phyloP scores from a whole-genome alignment of 2,329 filamentous ascomycete genomes.

The Cyphellophora attinorum region DNA sequence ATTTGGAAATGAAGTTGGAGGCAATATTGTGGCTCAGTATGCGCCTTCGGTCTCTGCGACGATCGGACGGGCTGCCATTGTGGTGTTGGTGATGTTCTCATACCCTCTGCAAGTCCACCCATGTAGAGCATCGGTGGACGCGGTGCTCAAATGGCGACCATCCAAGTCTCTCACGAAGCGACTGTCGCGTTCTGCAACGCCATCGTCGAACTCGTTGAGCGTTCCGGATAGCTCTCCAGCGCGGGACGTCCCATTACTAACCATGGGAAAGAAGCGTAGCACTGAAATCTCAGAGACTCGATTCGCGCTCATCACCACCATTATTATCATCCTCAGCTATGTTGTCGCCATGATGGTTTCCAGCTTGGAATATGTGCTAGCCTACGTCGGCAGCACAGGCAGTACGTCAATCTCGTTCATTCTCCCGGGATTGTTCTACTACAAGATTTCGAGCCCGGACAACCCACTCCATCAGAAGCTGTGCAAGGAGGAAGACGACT shows the following conservation, averaged over 20 bases:
- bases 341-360: constrained; percentile 82
- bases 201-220: constrained; percentile 19
- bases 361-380: constrained; percentile 80
- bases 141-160: constrained; percentile 87
- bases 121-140: constrained; percentile 88
- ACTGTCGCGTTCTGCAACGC: constrained; percentile 17
- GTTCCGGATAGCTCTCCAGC: constrained; percentile 30
- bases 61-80: constrained; percentile 89
- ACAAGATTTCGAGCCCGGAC: constrained; percentile 90
- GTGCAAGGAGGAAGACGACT: constrained; percentile 80
- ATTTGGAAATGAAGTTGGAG: constrained; percentile 79
- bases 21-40: constrained; percentile 93
- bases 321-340: constrained; percentile 77
- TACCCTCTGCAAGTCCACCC: constrained; percentile 94
- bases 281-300: constrained; percentile 71
- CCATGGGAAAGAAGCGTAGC: constrained; percentile 29
- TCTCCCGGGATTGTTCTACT: constrained; percentile 90
- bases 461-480: constrained; percentile 77
- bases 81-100: constrained; percentile 90
- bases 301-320: constrained; percentile 81
- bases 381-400: constrained; percentile 90
- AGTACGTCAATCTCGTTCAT: constrained; percentile 97
- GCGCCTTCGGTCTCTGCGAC: constrained; percentile 71
- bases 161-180: constrained; percentile 22
- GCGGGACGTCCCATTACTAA: constrained; percentile 30